Evolutionary conservation across 176 grass and related monocot genomes (phyloP).

Genomic region (Stipa capillata): DNA sequence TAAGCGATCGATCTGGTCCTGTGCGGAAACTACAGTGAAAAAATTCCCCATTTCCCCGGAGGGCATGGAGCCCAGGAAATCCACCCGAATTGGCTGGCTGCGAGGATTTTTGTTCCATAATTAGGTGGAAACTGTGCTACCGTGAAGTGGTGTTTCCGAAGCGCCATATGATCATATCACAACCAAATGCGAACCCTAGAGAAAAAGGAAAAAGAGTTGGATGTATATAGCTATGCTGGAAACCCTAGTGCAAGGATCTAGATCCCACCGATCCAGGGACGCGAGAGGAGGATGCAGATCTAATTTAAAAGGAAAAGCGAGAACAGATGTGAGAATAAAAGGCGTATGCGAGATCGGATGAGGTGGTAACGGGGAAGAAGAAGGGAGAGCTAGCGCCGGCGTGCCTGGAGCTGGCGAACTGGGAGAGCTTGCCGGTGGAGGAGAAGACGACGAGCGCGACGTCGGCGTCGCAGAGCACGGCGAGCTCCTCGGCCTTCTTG

Average conservation of each 20-base stretch:
- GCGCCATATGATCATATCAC: background rate
- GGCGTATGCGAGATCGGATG: background rate
- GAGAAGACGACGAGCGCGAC: slow-evolving; percentile 86
- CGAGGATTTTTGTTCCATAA: background rate
- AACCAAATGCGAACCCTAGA: slow-evolving; percentile 1
- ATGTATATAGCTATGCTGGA: background rate
- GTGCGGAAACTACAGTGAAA: slow-evolving; percentile 30
- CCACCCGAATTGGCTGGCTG: background rate
- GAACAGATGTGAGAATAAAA: background rate
- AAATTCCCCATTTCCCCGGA: slow-evolving; percentile 28
- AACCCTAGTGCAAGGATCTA: slow-evolving; percentile 26
- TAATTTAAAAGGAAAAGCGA: background rate
- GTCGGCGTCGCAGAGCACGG: slow-evolving; percentile 87
- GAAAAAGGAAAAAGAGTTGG: background rate
- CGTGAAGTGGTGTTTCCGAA: background rate
- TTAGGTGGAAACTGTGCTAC: background rate
- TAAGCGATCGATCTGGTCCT: slow-evolving; percentile 1
- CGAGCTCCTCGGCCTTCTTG: slow-evolving; percentile 96
- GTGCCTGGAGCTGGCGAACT: slow-evolving; percentile 88
- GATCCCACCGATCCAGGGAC: background rate
- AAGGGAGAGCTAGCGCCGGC: background rate
- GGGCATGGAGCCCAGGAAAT: background rate
- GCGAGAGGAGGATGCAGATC: background rate
- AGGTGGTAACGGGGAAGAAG: background rate
- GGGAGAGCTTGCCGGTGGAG: slow-evolving; percentile 88